These are phyloP conservation scores for Hondaea fermentalgiana DNA, from an alignment of 108 stramenopile species.

Conservation along the genomic window DNA sequence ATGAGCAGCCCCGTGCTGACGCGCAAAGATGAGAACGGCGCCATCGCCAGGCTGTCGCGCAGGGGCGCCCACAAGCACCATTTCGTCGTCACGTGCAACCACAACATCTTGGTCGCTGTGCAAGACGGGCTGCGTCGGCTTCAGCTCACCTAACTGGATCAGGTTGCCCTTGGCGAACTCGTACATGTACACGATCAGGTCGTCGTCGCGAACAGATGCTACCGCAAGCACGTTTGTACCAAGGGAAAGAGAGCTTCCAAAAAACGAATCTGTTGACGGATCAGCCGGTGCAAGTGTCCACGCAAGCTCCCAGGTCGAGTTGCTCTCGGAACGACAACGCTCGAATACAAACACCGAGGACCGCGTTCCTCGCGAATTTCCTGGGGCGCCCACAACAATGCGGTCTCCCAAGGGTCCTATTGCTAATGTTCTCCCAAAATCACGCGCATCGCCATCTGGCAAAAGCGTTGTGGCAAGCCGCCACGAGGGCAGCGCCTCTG, in stretches of 20 bases:
- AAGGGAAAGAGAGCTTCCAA: not conserved
- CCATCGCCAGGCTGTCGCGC: not conserved
- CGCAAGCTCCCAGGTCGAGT: not conserved
- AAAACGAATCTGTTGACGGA: not conserved
- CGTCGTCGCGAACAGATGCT: not conserved
- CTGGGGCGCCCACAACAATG: not conserved
- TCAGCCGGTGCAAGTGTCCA: not conserved
- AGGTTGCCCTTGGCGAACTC: not conserved
- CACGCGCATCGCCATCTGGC: not conserved
- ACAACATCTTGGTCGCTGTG: not conserved
- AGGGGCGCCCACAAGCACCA: not conserved
- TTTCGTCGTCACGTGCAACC: not conserved
- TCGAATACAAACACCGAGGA: not conserved
- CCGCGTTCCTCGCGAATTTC: not conserved
- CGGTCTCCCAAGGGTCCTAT: not conserved
- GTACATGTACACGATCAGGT: not conserved
- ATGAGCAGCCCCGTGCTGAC: not conserved
- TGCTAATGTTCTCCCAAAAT: not conserved
- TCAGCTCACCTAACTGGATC: not conserved
- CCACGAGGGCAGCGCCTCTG: too few relatives aligned
- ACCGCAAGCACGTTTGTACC: not conserved
- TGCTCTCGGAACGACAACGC: not conserved
- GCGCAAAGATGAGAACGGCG: not conserved
- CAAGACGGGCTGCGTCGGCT: not conserved
- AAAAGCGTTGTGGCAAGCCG: not conserved